Evolutionary conservation across 768 basidiomycete genomes (phyloP).

Genomic region (Rickenella mellea): DNA sequence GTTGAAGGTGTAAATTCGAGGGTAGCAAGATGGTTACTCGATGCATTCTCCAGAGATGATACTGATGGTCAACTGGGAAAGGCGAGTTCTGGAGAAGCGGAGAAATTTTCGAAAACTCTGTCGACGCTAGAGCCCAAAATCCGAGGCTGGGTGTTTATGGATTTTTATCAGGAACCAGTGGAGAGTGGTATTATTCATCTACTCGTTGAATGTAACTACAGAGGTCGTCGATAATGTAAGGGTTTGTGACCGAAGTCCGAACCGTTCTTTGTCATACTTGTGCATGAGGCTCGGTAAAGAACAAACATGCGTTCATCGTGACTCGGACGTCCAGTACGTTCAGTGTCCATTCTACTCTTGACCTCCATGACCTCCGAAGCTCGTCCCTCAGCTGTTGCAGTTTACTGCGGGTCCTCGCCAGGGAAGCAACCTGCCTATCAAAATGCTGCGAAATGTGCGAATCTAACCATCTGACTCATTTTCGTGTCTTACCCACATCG

Average conservation of each 20-base stretch:
- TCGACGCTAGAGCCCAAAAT: slow-evolving; percentile 33
- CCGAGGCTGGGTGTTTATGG: slow-evolving; percentile 70
- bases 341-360: too few relatives aligned
- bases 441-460: slow-evolving; percentile 61
- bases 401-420: slow-evolving; percentile 74
- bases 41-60: slow-evolving; percentile 25
- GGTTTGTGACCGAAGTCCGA: too few relatives aligned
- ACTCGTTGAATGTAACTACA: slow-evolving; percentile 72
- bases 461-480: background rate
- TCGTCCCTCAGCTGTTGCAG: slow-evolving; percentile 65
- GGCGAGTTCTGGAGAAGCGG: slow-evolving; percentile 3
- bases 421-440: slow-evolving; percentile 56
- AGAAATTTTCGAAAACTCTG: slow-evolving; percentile 6
- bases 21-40: slow-evolving; percentile 64
- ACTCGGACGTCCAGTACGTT: too few relatives aligned
- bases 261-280: too few relatives aligned
- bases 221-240: too few relatives aligned
- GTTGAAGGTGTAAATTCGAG: slow-evolving; percentile 80
- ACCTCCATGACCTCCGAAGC: too few relatives aligned
- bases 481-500: background rate
- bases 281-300: too few relatives aligned
- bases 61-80: slow-evolving; percentile 1
- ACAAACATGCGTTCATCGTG: too few relatives aligned
- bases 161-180: slow-evolving; percentile 56
- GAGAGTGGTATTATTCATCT: slow-evolving; percentile 48